Base-by-base conservation (phyloP, 306 rosid species). In the Glycyrrhiza uralensis region DNA sequence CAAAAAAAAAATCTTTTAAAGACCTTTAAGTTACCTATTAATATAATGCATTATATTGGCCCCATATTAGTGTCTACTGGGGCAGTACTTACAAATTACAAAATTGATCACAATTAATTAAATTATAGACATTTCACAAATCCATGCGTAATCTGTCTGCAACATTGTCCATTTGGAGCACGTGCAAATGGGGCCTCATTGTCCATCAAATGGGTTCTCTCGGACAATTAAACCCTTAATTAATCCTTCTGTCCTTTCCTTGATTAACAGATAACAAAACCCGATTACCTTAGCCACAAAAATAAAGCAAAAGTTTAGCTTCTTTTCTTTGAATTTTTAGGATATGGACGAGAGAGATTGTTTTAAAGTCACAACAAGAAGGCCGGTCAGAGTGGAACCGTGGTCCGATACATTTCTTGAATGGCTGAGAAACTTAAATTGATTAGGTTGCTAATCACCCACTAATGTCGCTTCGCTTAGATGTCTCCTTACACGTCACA, bases 121-220 rank as follows among this genome's bases (percentile, higher is more conserved):
- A 30, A 71, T 51, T 26, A 14, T 32, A 35, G 60, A 50, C 35
- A 13, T 69, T 64, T 38, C 20, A 41, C 46, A 74, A 70, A 71
- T 32, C 73, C 70, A 63, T 49, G 55, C 80, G 52, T 71, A 67
- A 76, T 68, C 67, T 56, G 5, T 61, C 52, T 51, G 78, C 58
- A 61, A 45, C 47, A 72, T 71, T 80, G 82, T 62, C 62, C 74
- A 66, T 45, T 76, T 71, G 82, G 36, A 42, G 82, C 82, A 76
- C 87, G 72, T 80, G 87, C 71, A 60, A 58, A 66, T 79, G 84
- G 80, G 74, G 49, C 73, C 79, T 72, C 80, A 29, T 17, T 38
- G 82, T 76, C 69, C 66, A 58, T 76, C 49, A 46, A 50, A 22
- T 61, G 58, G 76, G 81, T 66, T 36, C 77, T 64, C 68, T 24